Conservation (phyloP, 2,329 filamentous ascomycete genomes). For the Sporothrix variecibatus region DNA sequence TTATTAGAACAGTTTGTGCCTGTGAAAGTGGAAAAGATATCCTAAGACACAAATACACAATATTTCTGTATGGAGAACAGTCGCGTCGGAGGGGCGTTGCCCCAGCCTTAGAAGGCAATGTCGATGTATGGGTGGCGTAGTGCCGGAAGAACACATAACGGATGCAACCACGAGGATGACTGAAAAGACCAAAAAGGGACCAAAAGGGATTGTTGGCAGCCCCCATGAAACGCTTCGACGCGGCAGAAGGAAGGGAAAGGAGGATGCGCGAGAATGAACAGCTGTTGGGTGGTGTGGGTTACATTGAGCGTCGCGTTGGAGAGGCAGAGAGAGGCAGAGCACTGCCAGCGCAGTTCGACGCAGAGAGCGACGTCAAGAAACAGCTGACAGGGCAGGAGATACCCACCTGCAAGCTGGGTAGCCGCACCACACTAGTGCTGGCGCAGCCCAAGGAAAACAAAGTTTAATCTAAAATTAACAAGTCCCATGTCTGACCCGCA, state of each 20-base stretch:
- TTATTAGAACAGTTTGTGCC: too few species aligned
- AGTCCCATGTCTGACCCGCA: not conserved
- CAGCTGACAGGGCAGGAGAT: not conserved
- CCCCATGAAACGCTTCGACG: not conserved
- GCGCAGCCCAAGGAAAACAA: conserved; percentile 4
- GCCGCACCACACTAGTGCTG: not conserved
- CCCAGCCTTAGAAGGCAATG: not conserved
- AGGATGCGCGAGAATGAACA: not conserved
- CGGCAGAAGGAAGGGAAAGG: not conserved
- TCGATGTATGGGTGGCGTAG: not conserved
- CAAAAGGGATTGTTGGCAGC: not conserved
- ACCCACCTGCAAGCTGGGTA: not conserved
- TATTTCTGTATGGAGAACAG: not conserved
- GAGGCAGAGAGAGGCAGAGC: not conserved
- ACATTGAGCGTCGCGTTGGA: not conserved
- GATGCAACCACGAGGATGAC: not conserved
- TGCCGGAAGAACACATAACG: not conserved
- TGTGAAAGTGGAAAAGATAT: too few species aligned
- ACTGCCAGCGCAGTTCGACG: not conserved
- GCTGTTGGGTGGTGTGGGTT: not conserved
- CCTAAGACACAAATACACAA: too few species aligned
- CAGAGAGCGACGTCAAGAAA: not conserved
- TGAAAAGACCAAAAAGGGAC: not conserved
- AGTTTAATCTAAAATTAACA: conserved; percentile 17
- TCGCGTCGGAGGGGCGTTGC: not conserved